Conservation (phyloP, 257 asterid species). For the Lantana camara region DNA sequence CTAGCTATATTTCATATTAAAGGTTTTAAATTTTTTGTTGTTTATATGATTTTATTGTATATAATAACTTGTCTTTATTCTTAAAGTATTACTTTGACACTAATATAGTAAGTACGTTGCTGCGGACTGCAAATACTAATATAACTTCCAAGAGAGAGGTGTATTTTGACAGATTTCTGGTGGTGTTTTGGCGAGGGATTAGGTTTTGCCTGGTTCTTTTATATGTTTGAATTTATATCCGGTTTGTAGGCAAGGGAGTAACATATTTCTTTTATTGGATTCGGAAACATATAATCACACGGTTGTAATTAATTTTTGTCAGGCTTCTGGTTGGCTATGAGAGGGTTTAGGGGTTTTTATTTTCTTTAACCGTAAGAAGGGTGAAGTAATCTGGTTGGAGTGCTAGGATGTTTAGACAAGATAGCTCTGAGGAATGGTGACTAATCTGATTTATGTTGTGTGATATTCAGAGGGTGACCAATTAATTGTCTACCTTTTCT, state of each 20-base stretch:
- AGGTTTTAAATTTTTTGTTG: no score
- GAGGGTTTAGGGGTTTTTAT: conserved; percentile 38
- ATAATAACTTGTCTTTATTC: no score
- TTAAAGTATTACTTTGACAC: no score
- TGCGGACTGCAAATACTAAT: no score
- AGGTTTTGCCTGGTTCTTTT: neutral
- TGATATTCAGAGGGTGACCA: conserved; percentile 8
- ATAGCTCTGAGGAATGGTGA: conserved; percentile 28
- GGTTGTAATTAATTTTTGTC: neutral
- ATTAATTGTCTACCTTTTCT: conserved; percentile 8
- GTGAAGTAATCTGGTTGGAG: conserved; percentile 19
- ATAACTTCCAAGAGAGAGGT: no score
- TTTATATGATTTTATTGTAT: no score
- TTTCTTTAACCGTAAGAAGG: neutral
- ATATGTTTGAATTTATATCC: neutral
- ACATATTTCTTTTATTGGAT: neutral
- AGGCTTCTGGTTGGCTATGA: conserved; percentile 20
- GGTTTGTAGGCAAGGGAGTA: neutral
- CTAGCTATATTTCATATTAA: no score
- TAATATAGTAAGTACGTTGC: no score
- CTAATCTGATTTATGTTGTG: conserved; percentile 34
- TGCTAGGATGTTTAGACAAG: conserved; percentile 19
- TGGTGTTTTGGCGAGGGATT: neutral
- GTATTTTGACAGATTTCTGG: neutral
- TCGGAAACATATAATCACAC: neutral